Evolutionary conservation across 2,329 filamentous ascomycete genomes (phyloP), one percentile per base, ranked within the genome.

Genomic region (Cryphonectria carpinicola): DNA sequence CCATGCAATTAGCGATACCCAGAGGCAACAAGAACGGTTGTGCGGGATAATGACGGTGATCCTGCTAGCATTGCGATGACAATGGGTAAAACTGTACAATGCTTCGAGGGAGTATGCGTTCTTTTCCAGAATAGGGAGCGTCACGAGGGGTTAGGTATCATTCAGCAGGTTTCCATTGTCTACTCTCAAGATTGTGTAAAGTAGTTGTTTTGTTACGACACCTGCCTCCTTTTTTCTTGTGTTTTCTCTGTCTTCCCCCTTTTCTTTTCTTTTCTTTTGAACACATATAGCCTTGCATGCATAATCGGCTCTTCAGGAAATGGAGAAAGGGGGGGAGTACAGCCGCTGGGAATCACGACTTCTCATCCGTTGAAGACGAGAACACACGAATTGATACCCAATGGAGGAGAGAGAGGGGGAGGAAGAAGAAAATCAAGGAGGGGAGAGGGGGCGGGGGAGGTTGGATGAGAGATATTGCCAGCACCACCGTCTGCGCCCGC

Each of bases 1-100:
- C 28, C 63, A 32, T 49, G 28, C 43, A 52, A 52, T 65, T 65
- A 65, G 49, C 49, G 63, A 65, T 65, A 65, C 63, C 63, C 63
- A 65, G 43, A 65, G 43, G 43, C 41, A 28, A 65, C 43, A 46
- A 49, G 25, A 46, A 13, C 46, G 22, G n/a, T 32, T 39, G 35
- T 19, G 37, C 32, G 37, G 25, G 37, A 10, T 11, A 28, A 62
- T 5, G 39, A 64, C 17, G 37, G 35, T 64, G 39, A 25, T 5
- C 28, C 19, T 49, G 14, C 8, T 25, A 19, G 63, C 43, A 49
- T 35, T 52, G 43, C 14, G 63, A 65, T 35, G 43, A 35, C 19
- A 39, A 7, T 39, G 39, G n/a, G 61, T 25, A 46, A 46, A 13
- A 43, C 17, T 46, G 37, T 46, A 52, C 25, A 11, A 22, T 19